Evolutionary conservation across 352 stramenopile genomes (phyloP).

Genomic region (Phytophthora sojae): DNA sequence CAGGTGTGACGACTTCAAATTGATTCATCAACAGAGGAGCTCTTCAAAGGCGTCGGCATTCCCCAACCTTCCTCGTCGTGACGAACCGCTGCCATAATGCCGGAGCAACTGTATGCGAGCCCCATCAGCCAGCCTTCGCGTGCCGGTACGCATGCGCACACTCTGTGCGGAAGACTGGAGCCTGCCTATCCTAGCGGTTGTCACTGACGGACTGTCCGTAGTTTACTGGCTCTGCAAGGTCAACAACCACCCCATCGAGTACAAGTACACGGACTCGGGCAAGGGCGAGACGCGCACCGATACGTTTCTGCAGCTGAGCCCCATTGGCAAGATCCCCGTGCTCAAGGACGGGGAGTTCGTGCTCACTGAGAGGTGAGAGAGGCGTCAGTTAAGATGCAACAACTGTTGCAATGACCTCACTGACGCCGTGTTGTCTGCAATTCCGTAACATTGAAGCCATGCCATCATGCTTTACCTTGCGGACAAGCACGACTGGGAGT

Average conservation of each 20-base stretch:
- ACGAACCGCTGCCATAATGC: slow-evolving; percentile 28
- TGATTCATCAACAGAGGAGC: slow-evolving; percentile 36
- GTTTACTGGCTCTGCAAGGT: slow-evolving; percentile 78
- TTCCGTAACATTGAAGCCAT: slow-evolving; percentile 39
- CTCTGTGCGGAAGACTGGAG: background rate
- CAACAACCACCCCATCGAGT: slow-evolving; percentile 67
- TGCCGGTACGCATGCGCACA: slow-evolving; percentile 39
- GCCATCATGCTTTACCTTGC: slow-evolving; percentile 80
- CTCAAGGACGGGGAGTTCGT: slow-evolving; percentile 75
- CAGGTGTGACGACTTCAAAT: slow-evolving; percentile 21
- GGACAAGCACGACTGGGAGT: slow-evolving; percentile 71
- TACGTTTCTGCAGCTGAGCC: slow-evolving; percentile 63
- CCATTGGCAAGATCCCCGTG: slow-evolving; percentile 74
- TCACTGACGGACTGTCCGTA: slow-evolving; percentile 17
- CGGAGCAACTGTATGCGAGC: slow-evolving; percentile 63
- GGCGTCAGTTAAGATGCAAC: background rate
- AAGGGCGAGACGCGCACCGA: slow-evolving; percentile 64
- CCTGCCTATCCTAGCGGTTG: background rate
- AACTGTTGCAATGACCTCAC: background rate
- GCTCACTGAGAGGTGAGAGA: slow-evolving; percentile 62
- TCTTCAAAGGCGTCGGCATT: background rate
- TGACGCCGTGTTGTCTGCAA: background rate
- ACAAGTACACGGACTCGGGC: slow-evolving; percentile 59
- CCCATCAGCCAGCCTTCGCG: slow-evolving; percentile 72
- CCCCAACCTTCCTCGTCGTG: background rate